Evolutionary conservation across 2,329 filamentous ascomycete species (phyloP).

Genomic region (Penicillium nordicum): DNA sequence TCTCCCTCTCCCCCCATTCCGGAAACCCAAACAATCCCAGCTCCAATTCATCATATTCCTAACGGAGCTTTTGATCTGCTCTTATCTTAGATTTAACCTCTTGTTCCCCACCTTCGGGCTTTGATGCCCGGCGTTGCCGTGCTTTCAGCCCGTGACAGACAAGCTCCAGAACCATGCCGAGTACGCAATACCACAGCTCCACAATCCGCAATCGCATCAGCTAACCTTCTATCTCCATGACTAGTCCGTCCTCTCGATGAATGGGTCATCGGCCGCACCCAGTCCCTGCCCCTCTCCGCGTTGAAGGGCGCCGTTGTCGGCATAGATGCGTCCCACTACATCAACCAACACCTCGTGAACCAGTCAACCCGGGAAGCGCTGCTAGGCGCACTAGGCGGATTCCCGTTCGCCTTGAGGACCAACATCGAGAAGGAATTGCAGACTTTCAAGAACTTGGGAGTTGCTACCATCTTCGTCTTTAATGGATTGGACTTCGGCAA

Average conservation of each 20-base stretch:
- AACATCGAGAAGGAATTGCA: constrained; percentile 76
- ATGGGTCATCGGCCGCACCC: constrained; percentile 54
- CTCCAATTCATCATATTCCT: constrained; percentile 14
- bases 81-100: constrained; percentile 2
- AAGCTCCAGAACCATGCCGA: constrained; percentile 37
- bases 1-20: constrained; percentile 10
- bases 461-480: constrained; percentile 86
- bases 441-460: constrained; percentile 64
- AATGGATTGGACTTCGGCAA: constrained; percentile 78
- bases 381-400: constrained; percentile 81
- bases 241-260: constrained; percentile 53
- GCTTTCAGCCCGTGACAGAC: constrained; percentile 21
- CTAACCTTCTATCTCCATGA: constrained; percentile 7
- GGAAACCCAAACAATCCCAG: constrained; percentile 2
- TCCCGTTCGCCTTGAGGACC: constrained; percentile 72
- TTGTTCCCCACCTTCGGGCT: constrained; percentile 14
- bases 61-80: neutral
- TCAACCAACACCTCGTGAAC: constrained; percentile 71
- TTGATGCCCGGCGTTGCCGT: constrained; percentile 31
- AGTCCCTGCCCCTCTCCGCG: constrained; percentile 62
- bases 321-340: constrained; percentile 86
- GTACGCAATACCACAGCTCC: constrained; percentile 21
- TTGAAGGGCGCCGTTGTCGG: constrained; percentile 73
- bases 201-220: constrained; percentile 1
- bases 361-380: constrained; percentile 76